Evolutionary conservation across 768 basidiomycete species (phyloP), one percentile per base, ranked within the genome.

Genomic region (Russula sp.): DNA sequence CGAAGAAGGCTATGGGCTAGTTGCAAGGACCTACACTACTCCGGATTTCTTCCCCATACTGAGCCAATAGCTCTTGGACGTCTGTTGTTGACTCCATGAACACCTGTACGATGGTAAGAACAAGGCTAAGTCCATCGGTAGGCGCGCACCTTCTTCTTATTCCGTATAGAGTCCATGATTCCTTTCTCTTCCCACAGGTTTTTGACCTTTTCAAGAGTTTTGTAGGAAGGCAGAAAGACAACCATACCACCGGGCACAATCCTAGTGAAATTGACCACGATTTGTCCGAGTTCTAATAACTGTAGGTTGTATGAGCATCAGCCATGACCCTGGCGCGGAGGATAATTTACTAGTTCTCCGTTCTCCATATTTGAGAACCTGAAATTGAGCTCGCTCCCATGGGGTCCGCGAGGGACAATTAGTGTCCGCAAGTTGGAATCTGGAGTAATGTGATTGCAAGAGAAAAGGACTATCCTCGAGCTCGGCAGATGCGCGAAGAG

Each of bases 161-260:
- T 69, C 1, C 70, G 72, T 48, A 97, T 75, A 67, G 85, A 85
- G 13, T 77, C 75, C 61, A 96, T 65, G 10, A 85, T 69, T 1
- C 87, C 86, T 49, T 74, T 82, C 50, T 76, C 77, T 7, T 74
- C 71, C 94, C 96, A 98, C 7, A 77, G 69, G 5, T 74, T 75
- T 66, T 83, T 88, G 4, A 88, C 83, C 42, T 76, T 73, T 60
- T 87, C 82, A 41, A 98, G 75, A 66, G 92, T 94, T 34, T 78
- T 81, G 71, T 98, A 98, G 0, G 93, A 96, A 0, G 96, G 95
- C 43, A 98, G 83, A 71, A 99, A 99, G 7, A 97, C 87, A 20
- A 98, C 89, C 74, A 98, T 82, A 0, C 96, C 96, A 20, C 85
- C 86, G 0, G 94, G 90, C 5, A 95, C 81, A 18, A 96, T 71